A percentile compares a stretch with the other conserved stretches of the same genome.
These are phyloP conservation scores for Phaeosphaeria sp. DNA, from an alignment of 2,329 filamentous ascomycete species.

Conservation along the genomic window DNA sequence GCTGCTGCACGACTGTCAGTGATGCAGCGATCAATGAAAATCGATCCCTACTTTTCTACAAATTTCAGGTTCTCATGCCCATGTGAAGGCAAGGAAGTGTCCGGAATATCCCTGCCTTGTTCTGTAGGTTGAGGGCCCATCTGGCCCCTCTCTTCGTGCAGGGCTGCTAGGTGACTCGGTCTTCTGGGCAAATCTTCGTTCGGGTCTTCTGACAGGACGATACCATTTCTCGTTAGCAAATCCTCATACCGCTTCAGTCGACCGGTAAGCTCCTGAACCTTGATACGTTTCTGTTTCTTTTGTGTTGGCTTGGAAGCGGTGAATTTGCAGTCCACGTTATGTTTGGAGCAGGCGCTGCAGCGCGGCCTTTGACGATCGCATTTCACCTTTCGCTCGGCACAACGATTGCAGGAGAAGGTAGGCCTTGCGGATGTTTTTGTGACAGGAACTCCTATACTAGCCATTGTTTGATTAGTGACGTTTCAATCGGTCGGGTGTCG, in stretches of 20 bases:
- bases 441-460: background rate
- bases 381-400: conserved; percentile 30
- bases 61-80: conserved; percentile 49
- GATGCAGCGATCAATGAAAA: conserved; percentile 70
- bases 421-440: background rate
- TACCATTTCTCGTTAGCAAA: conserved; percentile 27
- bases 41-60: conserved; percentile 69
- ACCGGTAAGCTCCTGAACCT: conserved; percentile 19
- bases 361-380: conserved; percentile 28
- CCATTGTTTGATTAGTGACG: background rate
- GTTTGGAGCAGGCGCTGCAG: conserved; percentile 26
- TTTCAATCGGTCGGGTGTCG: too few species aligned
- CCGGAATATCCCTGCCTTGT: background rate
- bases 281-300: conserved; percentile 9
- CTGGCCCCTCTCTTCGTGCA: background rate
- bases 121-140: background rate
- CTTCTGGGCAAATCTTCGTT: background rate
- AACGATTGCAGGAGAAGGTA: conserved; percentile 25
- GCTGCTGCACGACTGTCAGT: conserved; percentile 57
- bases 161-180: background rate
- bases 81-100: background rate
- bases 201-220: background rate
- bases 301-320: conserved; percentile 11
- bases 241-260: conserved; percentile 29
- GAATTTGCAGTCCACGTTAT: conserved; percentile 24